Percentiles rank a stretch among this genome's conserved stretches.
Evolutionary conservation across 2,329 filamentous ascomycete genomes (phyloP).

Genomic region (Pseudogymnoascus sp.): DNA sequence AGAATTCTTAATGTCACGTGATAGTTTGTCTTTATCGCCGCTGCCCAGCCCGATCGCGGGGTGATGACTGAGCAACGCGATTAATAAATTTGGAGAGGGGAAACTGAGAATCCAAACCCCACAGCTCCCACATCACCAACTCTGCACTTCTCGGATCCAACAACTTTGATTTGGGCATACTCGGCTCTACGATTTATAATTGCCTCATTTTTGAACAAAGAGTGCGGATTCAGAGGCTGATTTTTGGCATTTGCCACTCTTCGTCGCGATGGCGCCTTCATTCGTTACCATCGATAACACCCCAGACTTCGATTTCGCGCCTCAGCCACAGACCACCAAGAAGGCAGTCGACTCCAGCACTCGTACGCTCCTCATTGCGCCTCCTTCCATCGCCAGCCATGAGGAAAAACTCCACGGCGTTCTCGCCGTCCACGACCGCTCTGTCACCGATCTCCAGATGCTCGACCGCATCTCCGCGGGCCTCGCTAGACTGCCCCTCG

Average conservation of each 20-base stretch:
- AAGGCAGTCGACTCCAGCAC: neutral
- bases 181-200: neutral
- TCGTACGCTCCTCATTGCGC: conserved; percentile 74
- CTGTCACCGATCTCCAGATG: conserved; percentile 87
- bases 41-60: conserved; percentile 1
- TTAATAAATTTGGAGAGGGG: conserved; percentile 6
- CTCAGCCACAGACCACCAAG: conserved; percentile 13
- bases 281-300: conserved; percentile 24
- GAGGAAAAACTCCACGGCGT: conserved; percentile 67
- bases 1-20: neutral
- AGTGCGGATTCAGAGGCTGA: neutral
- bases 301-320: conserved; percentile 25
- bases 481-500: conserved; percentile 65
- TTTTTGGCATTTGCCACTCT: conserved; percentile 7
- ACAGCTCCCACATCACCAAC: neutral
- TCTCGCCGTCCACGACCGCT: conserved; percentile 65
- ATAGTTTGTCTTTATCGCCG: neutral
- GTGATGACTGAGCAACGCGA: conserved; percentile 5
- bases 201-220: neutral
- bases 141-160: neutral
- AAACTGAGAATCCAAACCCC: neutral
- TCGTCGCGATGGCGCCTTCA: conserved; percentile 23
- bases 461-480: conserved; percentile 83
- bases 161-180: neutral
- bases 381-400: conserved; percentile 80